phyloP scores from a whole-genome alignment of 108 stramenopile genomes.

The Skeletonema menzelii region DNA sequence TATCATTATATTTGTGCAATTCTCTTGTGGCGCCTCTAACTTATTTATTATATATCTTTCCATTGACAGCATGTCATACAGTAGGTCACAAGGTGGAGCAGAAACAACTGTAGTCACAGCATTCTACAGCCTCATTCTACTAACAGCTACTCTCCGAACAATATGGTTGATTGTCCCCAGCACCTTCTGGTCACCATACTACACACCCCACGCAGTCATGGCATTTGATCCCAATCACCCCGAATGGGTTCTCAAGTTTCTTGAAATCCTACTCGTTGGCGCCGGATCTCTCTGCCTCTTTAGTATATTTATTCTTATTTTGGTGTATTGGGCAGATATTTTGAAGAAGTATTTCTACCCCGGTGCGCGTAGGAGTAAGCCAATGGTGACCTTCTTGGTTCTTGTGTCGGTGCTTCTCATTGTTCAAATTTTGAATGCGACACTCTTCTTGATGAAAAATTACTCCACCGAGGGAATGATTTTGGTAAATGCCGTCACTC shows the following conservation, averaged over 20 bases:
- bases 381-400: constrained; percentile 88
- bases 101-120: constrained; percentile 94
- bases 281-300: constrained; percentile 90
- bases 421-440: constrained; percentile 77
- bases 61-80: constrained; percentile 64
- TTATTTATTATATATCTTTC: neutral
- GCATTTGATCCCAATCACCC: constrained; percentile 79
- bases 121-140: constrained; percentile 92
- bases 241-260: constrained; percentile 84
- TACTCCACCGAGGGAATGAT: constrained; percentile 96
- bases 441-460: constrained; percentile 70
- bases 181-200: constrained; percentile 78
- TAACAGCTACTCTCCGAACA: constrained; percentile 79
- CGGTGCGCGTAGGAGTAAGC: constrained; percentile 77
- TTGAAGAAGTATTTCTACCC: constrained; percentile 94
- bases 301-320: constrained; percentile 93
- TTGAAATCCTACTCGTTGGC: constrained; percentile 77
- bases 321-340: constrained; percentile 98
- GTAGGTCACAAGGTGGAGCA: constrained; percentile 73
- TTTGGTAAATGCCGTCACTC: constrained; percentile 80
- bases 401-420: constrained; percentile 67
- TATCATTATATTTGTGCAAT: neutral
- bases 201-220: constrained; percentile 85
- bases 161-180: constrained; percentile 92
- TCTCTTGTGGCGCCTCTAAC: neutral